phyloP scores from a whole-genome alignment of 2,329 filamentous ascomycete genomes.

The Plectosphaerella plurivora region DNA sequence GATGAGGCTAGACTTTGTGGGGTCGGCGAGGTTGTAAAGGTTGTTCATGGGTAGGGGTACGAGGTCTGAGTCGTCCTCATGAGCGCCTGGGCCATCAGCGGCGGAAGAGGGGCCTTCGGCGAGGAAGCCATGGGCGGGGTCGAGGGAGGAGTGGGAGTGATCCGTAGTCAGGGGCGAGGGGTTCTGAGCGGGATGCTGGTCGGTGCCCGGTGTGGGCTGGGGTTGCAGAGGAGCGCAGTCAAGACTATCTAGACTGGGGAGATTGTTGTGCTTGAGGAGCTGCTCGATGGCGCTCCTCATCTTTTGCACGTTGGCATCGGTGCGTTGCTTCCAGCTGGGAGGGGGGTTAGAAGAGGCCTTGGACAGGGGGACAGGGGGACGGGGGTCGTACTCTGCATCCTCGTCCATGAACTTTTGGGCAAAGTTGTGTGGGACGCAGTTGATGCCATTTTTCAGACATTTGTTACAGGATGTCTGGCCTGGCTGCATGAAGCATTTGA shows the following conservation, averaged over 20 bases:
- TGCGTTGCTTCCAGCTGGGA: constrained; percentile 12
- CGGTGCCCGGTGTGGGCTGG: neutral
- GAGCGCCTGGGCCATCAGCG: constrained; percentile 8
- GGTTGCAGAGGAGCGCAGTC: neutral
- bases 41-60: constrained; percentile 49
- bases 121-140: constrained; percentile 39
- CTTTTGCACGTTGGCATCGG: constrained; percentile 6
- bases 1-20: constrained; percentile 11
- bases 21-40: constrained; percentile 45
- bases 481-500: constrained; percentile 3
- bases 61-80: constrained; percentile 27
- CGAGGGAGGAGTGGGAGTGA: constrained; percentile 19
- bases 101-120: constrained; percentile 17
- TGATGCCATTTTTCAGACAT: constrained; percentile 2
- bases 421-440: constrained; percentile 4
- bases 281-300: constrained; percentile 7
- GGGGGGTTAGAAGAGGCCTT: no score
- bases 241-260: neutral
- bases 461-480: constrained; percentile 2
- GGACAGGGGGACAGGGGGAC: no score
- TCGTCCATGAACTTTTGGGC: constrained; percentile 1
- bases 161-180: constrained; percentile 4
- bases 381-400: neutral
- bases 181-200: neutral
- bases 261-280: constrained; percentile 8